These are phyloP conservation scores for Aspergillus nomiae DNA, from an alignment of 2,329 filamentous ascomycete genomes.

Conservation along the genomic window DNA sequence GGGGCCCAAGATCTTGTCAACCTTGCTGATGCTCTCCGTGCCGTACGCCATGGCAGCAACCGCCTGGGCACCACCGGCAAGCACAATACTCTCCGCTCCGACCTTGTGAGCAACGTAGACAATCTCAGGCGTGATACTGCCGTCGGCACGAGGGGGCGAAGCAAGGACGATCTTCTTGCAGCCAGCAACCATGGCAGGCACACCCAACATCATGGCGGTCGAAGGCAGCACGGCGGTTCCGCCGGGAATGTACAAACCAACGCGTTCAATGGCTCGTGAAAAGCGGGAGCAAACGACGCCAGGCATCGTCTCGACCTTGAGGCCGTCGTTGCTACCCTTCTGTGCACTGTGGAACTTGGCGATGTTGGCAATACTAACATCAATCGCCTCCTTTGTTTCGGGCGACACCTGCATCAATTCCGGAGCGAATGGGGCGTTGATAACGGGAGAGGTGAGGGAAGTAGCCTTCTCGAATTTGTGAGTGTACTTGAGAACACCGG, in stretches of 20 bases:
- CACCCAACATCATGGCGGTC: constrained; percentile 95
- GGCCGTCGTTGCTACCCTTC: constrained; percentile 71
- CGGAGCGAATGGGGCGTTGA: constrained; percentile 84
- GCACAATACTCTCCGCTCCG: constrained; percentile 90
- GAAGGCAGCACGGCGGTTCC: constrained; percentile 96
- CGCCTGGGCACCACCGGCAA: constrained; percentile 93
- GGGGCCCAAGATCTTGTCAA: constrained; percentile 97
- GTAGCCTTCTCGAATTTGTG: constrained; percentile 98
- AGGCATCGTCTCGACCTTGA: constrained; percentile 95
- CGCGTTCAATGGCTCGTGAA: constrained; percentile 85
- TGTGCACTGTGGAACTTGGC: constrained; percentile 91
- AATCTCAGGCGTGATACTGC: constrained; percentile 91
- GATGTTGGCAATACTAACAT: constrained; percentile 92
- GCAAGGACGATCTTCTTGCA: constrained; percentile 94
- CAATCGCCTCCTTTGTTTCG: constrained; percentile 90
- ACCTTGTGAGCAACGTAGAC: constrained; percentile 98
- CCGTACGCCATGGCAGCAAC: constrained; percentile 97
- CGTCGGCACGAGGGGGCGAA: constrained; percentile 85
- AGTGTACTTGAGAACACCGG: constrained; percentile 86
- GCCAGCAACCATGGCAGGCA: constrained; percentile 95
- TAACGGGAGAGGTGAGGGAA: constrained; percentile 81
- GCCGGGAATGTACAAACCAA: constrained; percentile 95
- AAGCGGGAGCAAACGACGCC: constrained; percentile 95
- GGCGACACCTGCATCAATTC: constrained; percentile 80
- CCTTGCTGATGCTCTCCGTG: constrained; percentile 90